These are phyloP conservation scores for Peniophora sp. DNA, from an alignment of 1,284 basidiomycete genomes.

Conservation along the genomic window DNA sequence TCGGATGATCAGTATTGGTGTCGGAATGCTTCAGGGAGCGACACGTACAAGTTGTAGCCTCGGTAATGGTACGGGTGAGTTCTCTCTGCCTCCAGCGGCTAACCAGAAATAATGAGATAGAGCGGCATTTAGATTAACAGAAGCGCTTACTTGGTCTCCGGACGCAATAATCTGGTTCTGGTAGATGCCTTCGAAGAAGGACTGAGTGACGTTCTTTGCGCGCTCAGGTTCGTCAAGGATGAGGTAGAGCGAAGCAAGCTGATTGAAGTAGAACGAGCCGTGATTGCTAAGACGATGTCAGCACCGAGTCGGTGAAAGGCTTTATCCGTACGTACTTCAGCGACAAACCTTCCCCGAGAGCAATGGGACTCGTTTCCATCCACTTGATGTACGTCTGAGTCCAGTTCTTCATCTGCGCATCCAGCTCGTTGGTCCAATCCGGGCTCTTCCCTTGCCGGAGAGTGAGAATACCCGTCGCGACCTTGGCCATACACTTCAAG, in stretches of 20 bases:
- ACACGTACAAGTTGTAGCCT: not conserved
- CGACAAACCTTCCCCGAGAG: conserved; percentile 37
- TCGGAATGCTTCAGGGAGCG: too few relatives aligned
- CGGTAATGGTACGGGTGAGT: conserved; percentile 1
- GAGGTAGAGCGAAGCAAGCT: conserved; percentile 30
- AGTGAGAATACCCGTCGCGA: conserved; percentile 49
- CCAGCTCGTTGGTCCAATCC: conserved; percentile 50
- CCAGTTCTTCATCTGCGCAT: conserved; percentile 42
- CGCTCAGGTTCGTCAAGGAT: conserved; percentile 25
- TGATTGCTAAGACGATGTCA: conserved; percentile 42
- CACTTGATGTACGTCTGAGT: conserved; percentile 43
- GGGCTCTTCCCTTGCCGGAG: conserved; percentile 39
- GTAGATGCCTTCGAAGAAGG: conserved; percentile 28
- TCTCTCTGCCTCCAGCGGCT: not conserved
- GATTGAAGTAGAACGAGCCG: conserved; percentile 40
- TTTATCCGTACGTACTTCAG: conserved; percentile 40
- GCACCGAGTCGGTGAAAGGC: not conserved
- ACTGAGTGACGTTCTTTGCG: conserved; percentile 22
- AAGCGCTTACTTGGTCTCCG: conserved; percentile 26
- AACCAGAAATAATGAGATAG: not conserved
- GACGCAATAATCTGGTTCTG: conserved; percentile 27
- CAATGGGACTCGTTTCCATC: conserved; percentile 44
- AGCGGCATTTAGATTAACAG: not conserved
- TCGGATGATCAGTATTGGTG: too few relatives aligned
- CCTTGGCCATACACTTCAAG: conserved; percentile 52